Evolutionary conservation across 148 eudicot species (phyloP).

Genomic region (Arctostaphylos glauca): DNA sequence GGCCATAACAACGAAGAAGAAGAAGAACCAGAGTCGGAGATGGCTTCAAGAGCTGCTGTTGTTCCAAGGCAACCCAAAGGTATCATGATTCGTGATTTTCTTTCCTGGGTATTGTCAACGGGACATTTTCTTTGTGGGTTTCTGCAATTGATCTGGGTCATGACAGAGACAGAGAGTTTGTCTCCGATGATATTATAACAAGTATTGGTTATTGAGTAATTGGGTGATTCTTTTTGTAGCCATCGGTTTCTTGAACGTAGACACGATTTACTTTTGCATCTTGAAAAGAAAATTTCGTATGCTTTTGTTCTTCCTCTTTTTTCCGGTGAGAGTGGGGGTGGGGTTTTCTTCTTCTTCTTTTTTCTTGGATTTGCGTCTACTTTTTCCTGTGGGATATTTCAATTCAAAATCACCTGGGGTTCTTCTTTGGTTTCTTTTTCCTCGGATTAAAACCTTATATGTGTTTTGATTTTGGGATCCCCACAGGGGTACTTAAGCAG

Average conservation of each 20-base stretch:
- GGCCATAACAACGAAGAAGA: slow-evolving; percentile 23
- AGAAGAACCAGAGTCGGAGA: slow-evolving; percentile 20
- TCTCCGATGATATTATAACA: too few species aligned
- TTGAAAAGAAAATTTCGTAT: not conserved
- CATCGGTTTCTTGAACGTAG: not conserved
- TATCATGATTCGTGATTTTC: not conserved
- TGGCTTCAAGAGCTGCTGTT: slow-evolving; percentile 39
- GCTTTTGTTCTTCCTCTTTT: too few species aligned
- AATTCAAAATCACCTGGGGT: too few species aligned
- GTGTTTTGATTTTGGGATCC: not conserved
- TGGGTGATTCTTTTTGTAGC: not conserved
- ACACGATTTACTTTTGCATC: not conserved
- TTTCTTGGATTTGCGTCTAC: not conserved
- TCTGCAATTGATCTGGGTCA: not conserved
- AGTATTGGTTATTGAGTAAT: not conserved
- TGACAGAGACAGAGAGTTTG: not conserved
- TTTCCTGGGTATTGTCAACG: not conserved
- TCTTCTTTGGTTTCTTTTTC: not conserved
- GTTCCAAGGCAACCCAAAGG: slow-evolving; percentile 29
- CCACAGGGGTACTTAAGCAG: slow-evolving; percentile 42
- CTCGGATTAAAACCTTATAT: not conserved
- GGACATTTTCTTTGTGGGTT: not conserved
- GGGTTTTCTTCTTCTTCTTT: too few species aligned
- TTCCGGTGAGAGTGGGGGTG: not conserved
- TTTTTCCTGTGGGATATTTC: not conserved